These are phyloP conservation scores for Aspergillus heteromorphus DNA, from an alignment of 495 filamentous ascomycete species.

Conservation along the genomic window DNA sequence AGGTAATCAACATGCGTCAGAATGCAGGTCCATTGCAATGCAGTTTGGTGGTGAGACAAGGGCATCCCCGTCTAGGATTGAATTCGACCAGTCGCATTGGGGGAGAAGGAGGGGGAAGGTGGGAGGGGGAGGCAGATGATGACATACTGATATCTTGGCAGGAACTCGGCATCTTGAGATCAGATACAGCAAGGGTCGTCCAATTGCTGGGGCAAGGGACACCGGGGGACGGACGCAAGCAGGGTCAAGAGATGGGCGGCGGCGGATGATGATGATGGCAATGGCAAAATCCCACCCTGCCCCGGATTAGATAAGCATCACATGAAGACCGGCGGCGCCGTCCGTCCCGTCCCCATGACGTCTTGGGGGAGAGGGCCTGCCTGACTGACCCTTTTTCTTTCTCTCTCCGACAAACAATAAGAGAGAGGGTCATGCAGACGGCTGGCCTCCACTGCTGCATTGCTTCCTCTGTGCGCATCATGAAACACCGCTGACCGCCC, in stretches of 20 bases:
- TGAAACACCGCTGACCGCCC: conserved; percentile 1
- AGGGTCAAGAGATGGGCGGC: too few relatives aligned
- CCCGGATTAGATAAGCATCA: conserved; percentile 38
- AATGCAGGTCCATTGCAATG: conserved; percentile 5
- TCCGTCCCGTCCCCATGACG: conserved; percentile 17
- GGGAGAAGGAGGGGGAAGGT: not conserved
- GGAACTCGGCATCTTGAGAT: conserved; percentile 76
- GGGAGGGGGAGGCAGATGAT: too few relatives aligned
- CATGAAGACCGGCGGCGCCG: conserved; percentile 21
- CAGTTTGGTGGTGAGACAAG: conserved; percentile 1
- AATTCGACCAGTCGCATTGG: not conserved
- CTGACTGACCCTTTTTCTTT: not conserved
- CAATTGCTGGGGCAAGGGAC: not conserved
- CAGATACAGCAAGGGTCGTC: conserved; percentile 5
- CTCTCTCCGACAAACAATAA: not conserved
- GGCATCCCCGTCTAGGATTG: not conserved
- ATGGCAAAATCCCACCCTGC: conserved; percentile 7
- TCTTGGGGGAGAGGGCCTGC: conserved; percentile 6
- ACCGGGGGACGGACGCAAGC: not conserved
- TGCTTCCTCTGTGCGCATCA: conserved; percentile 1
- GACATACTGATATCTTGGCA: conserved; percentile 91
- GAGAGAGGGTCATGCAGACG: not conserved
- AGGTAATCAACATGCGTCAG: conserved; percentile 6
- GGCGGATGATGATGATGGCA: not conserved
- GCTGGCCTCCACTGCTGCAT: not conserved